These are phyloP conservation scores for Fusarium buharicum DNA, from an alignment of 2,329 filamentous ascomycete species.

Conservation along the genomic window DNA sequence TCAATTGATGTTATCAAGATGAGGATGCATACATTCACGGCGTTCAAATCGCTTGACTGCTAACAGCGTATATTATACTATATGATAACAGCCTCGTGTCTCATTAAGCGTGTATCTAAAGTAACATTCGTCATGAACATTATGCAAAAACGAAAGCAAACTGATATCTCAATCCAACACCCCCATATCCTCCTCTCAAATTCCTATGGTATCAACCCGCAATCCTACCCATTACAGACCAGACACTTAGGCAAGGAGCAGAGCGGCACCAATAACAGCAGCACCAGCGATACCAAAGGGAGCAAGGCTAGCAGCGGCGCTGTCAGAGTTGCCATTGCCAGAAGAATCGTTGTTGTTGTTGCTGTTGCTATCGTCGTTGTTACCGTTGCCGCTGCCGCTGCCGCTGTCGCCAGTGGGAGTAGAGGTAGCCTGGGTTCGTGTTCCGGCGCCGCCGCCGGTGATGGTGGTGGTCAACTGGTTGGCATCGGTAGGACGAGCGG, in stretches of 20 bases:
- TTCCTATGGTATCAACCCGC: no score
- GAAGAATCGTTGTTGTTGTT: slow-evolving; percentile 3
- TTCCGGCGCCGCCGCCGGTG: slow-evolving; percentile 26
- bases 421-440: slow-evolving; percentile 14
- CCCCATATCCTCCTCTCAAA: background rate
- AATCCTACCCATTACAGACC: no score
- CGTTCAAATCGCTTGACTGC: no score
- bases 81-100: slow-evolving; percentile 1
- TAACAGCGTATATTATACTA: background rate
- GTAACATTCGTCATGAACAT: background rate
- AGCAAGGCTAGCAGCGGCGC: slow-evolving; percentile 31
- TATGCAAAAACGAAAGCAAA: background rate
- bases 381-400: slow-evolving; percentile 2
- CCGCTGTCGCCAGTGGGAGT: slow-evolving; percentile 17
- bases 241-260: slow-evolving; percentile 34
- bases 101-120: slow-evolving; percentile 26
- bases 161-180: background rate
- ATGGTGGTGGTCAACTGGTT: slow-evolving; percentile 52
- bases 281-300: slow-evolving; percentile 33
- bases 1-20: no score
- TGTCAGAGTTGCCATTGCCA: slow-evolving; percentile 24
- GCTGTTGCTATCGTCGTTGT: slow-evolving; percentile 1
- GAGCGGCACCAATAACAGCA: slow-evolving; percentile 32
- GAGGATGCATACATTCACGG: no score
- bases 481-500: slow-evolving; percentile 47